A percentile compares a stretch with the other conserved stretches of the same genome.
Evolutionary conservation across 805 yeast genomes (phyloP).

Genomic region (Maudiozyma bulderi): DNA sequence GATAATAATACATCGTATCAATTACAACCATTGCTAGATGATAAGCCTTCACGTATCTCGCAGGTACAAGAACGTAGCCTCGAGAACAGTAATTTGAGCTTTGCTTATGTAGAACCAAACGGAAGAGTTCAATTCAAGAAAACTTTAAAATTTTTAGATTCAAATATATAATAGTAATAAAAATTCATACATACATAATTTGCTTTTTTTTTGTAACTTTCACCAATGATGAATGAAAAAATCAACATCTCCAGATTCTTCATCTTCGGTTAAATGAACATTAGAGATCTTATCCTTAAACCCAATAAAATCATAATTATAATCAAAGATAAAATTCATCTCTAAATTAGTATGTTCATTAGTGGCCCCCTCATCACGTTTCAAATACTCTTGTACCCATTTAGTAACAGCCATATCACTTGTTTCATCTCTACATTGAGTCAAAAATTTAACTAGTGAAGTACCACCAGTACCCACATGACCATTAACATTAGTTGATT

Average conservation of each 20-base stretch:
- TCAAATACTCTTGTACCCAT: constrained; percentile 1
- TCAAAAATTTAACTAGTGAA: constrained; percentile 77
- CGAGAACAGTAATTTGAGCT: neutral
- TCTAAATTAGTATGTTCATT: neutral
- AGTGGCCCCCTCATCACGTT: neutral
- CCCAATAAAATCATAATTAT: constrained; percentile 2
- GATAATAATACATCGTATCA: constrained; percentile 1
- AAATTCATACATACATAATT: neutral
- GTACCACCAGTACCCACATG: constrained; percentile 84
- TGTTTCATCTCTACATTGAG: constrained; percentile 93
- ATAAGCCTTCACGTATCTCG: neutral
- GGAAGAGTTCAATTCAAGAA: constrained; percentile 3
- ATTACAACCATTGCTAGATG: constrained; percentile 3
- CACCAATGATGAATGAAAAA: constrained; percentile 4
- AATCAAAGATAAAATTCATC: constrained; percentile 3
- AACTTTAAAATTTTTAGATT: neutral
- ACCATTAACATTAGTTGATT: neutral
- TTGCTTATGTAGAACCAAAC: constrained; percentile 1
- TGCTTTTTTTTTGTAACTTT: neutral
- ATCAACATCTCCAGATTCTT: constrained; percentile 3
- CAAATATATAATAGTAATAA: neutral
- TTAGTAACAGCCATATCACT: constrained; percentile 1
- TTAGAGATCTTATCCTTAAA: constrained; percentile 2
- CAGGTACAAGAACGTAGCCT: neutral
- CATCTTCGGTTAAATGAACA: neutral